Base-by-base conservation (phyloP, 495 filamentous ascomycete genomes). In the Podospora pseudocomata region DNA sequence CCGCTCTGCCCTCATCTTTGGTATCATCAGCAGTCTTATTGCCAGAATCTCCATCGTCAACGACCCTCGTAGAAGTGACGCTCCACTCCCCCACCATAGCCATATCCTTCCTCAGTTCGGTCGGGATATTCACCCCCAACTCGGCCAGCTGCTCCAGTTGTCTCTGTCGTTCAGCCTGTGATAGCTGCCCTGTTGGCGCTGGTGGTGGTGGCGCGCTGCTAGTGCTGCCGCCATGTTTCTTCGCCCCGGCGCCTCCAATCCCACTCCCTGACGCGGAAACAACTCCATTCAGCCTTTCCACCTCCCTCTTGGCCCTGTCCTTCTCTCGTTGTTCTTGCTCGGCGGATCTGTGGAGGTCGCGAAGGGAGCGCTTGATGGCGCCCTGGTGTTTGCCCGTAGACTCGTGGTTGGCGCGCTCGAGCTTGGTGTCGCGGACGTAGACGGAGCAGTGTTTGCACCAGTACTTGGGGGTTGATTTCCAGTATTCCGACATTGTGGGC, bases 381-480 rank as follows among this genome's bases (percentile, higher is more conserved):
- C 86, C 85, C 83, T 98, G 95, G 79, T 99, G 95, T 76, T 91
- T 92, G 2, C 80, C 86, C 3, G 93, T 97, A 23, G 92, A 86
- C 77, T 99, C 96, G 77, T 99, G 95, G 78, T 97, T 93, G 65
- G 87, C 81, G 75, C 89, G 90, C 76, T 95, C 93, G 78, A 97
- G 88, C 72, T 90, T 88, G 30, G 94, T 97, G 82, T 99, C 95
- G 74, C 90, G 88, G 68, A 98, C 92, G 82, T 87, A 98, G 80
- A 86, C 87, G 78, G 87, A 88, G 87, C 95, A 99, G 83, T 96
- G 91, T 79, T 98, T 98, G 87, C 95, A 99, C 92, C 93, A 98
- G 82, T 94, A 92, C 77, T 88, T 93, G 13, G 93, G 92, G 83
- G 93, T 95, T 26, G 95, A 98, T 80, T 98, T 98, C 95, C 95